phyloP scores from a whole-genome alignment of 208 protist species.

The Leishmania mexicana region DNA sequence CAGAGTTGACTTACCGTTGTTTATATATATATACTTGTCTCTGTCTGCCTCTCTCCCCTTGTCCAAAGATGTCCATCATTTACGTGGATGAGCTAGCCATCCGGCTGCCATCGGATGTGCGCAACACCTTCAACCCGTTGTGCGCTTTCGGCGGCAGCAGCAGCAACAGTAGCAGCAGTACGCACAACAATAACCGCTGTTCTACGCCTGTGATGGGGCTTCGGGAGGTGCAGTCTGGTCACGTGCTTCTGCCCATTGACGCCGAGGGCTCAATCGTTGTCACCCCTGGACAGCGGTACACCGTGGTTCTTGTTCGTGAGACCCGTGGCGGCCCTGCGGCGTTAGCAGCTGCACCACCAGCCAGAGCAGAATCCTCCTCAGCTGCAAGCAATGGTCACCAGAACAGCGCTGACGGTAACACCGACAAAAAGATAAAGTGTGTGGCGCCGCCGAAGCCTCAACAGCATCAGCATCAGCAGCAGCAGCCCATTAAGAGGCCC shows the following conservation, averaged over 20 bases:
- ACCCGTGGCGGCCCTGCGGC: constrained; percentile 6
- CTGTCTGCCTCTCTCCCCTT: not conserved
- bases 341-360: not conserved
- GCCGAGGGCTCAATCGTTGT: constrained; percentile 71
- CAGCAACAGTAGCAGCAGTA: constrained; percentile 27
- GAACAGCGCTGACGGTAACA: constrained; percentile 1
- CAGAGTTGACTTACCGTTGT: too few relatives aligned
- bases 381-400: not conserved
- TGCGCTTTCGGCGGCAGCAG: constrained; percentile 57
- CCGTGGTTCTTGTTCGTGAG: constrained; percentile 44
- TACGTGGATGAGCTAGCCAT: constrained; percentile 60
- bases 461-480: constrained; percentile 11
- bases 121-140: constrained; percentile 74
- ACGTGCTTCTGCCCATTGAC: constrained; percentile 72
- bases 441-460: not conserved
- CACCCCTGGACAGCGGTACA: constrained; percentile 57
- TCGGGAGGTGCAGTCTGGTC: constrained; percentile 39
- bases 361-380: not conserved
- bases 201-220: constrained; percentile 47
- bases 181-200: constrained; percentile 12
- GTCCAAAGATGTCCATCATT: constrained; percentile 49
- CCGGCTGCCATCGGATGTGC: constrained; percentile 56
- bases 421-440: constrained; percentile 19
- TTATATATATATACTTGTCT: not conserved
- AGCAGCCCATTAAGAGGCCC: constrained; percentile 8